Conservation (phyloP, 495 filamentous ascomycete genomes). For the Staphylotrichum longicolle region DNA sequence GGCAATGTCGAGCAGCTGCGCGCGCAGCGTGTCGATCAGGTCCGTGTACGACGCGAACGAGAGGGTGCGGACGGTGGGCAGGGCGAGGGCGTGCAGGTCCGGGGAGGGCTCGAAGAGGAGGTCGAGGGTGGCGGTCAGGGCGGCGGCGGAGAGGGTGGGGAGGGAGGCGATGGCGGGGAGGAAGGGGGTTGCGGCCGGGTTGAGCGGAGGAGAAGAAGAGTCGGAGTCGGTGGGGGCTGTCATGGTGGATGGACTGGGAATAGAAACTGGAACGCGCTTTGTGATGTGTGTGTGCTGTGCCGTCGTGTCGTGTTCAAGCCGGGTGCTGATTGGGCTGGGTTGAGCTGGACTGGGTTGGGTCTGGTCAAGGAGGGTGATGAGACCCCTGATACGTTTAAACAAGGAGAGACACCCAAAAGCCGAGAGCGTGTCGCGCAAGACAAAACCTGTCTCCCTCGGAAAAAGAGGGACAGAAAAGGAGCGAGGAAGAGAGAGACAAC, state of each 20-base stretch:
- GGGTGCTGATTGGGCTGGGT: no score
- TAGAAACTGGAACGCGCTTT: no score
- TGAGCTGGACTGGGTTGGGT: no score
- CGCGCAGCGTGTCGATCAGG: slow-evolving; percentile 38
- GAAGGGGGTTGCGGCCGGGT: slow-evolving; percentile 27
- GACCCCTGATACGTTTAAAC: no score
- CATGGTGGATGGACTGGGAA: background rate
- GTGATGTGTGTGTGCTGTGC: no score
- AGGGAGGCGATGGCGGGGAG: slow-evolving; percentile 38
- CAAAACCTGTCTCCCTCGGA: no score
- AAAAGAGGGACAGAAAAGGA: no score
- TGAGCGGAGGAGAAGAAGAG: slow-evolving; percentile 2
- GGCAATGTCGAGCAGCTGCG: slow-evolving; percentile 56
- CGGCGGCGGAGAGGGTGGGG: slow-evolving; percentile 25
- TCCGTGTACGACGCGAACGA: slow-evolving; percentile 49
- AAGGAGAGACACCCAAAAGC: no score
- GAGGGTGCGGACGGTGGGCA: slow-evolving; percentile 62
- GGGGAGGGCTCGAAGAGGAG: slow-evolving; percentile 82
- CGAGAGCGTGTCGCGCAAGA: no score
- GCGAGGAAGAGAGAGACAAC: no score
- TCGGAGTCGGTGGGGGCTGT: background rate
- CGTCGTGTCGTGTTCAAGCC: no score
- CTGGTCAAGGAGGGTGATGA: no score
- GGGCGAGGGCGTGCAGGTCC: slow-evolving; percentile 67
- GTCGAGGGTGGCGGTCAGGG: slow-evolving; percentile 67